Evolutionary conservation across 331 rosid species (phyloP), one percentile per base, ranked within the genome.

Genomic region (Pyrus hybrid): DNA sequence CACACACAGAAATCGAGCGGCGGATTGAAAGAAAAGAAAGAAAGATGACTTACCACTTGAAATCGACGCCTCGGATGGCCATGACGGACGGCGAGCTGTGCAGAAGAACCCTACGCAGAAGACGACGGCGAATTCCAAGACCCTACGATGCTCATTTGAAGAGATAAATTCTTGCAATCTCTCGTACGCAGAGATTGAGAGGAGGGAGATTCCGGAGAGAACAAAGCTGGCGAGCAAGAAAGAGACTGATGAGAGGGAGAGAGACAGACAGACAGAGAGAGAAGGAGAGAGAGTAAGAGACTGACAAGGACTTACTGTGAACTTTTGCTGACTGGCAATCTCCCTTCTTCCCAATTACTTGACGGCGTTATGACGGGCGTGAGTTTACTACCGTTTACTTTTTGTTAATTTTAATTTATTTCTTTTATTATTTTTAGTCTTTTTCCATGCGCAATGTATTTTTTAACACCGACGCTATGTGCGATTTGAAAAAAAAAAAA

Each of bases 11-110:
- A 63, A 23, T 65, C 26, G 33, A 20, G 22, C 9, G 63, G 56
- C 21, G 1, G 53, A 17, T 14, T 17, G 54, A 47, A 47, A 14
- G 18, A 45, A 21, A 13, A 51, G 68, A 66, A 33, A 43, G 77
- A 45, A 12, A 79, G 86, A 7, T 16, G 29, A 93, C 96, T 13
- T 26, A 93, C 98, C 98, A 93, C 87, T 90, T 88, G 89, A 93
- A 93, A 85, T 86, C 93, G 72, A 88, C 87, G 78, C 96, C 94
- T 79, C 93, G 82, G 49, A 86, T 74, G 63, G 96, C 91, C 98
- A 93, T 93, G 41, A 9, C 56, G 56, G 86, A 51, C 71, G 65
- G 58, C n/a, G 54, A 64, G n/a, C 22, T 51, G 43, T 25, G 29
- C 3, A 1, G 80, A 14, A 18, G 62, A 49, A 85, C 73, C 75